phyloP scores from a whole-genome alignment of 1,284 basidiomycete genomes.

The Moesziomyces sp. region DNA sequence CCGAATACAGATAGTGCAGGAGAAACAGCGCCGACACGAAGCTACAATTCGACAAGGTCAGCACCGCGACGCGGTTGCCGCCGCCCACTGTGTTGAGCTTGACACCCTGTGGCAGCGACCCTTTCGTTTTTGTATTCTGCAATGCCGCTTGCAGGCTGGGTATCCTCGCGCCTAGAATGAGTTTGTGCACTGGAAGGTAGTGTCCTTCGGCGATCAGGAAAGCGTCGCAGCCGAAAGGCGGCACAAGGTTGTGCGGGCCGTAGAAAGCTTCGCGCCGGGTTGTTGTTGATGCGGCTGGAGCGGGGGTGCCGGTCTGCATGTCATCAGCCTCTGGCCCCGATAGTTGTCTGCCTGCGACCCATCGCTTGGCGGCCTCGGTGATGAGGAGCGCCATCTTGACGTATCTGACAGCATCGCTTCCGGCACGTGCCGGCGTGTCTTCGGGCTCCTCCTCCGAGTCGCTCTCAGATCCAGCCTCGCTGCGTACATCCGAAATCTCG shows the following conservation, averaged over 20 bases:
- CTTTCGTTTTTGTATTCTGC: conserved; percentile 17
- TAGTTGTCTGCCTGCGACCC: conserved; percentile 66
- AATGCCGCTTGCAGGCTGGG: conserved; percentile 69
- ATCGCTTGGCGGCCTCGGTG: conserved; percentile 69
- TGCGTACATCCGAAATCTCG: conserved; percentile 39
- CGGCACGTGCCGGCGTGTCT: neutral
- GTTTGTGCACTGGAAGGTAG: conserved; percentile 76
- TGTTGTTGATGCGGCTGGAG: neutral
- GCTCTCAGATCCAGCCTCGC: conserved; percentile 67
- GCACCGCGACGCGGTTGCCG: conserved; percentile 27
- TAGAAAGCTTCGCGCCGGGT: conserved; percentile 34
- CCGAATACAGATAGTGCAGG: conserved; percentile 87
- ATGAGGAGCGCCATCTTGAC: conserved; percentile 65
- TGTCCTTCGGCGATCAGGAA: conserved; percentile 70
- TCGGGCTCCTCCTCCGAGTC: conserved; percentile 58
- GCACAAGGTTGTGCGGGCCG: conserved; percentile 44
- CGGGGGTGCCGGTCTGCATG: neutral
- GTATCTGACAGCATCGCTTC: conserved; percentile 25
- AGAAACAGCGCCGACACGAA: conserved; percentile 80
- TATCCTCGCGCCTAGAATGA: conserved; percentile 76
- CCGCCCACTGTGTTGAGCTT: conserved; percentile 14
- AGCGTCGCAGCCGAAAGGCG: conserved; percentile 74
- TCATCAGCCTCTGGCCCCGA: conserved; percentile 51
- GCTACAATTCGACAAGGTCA: conserved; percentile 70
- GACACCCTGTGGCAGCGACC: conserved; percentile 20